Evolutionary conservation across 768 basidiomycete species (phyloP), one percentile per base, ranked within the genome.

Genomic region (Mycena epipterygia): DNA sequence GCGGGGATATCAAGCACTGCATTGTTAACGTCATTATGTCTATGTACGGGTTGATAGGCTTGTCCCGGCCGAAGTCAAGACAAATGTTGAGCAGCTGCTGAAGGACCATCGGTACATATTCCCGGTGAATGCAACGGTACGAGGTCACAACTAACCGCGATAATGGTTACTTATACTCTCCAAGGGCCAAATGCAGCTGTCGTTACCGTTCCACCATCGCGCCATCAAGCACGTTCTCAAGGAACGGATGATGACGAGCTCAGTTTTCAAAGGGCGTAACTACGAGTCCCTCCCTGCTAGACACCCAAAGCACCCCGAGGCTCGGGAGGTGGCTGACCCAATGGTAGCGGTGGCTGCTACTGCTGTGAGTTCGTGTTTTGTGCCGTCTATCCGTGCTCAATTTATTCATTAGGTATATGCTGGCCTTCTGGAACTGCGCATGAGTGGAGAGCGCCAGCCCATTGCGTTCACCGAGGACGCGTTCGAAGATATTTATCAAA

Each of bases 81-180:
- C 27, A 9, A 55, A 35, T 14, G 25, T 66, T 32, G 64, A 66
- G 56, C 37, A 52, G 41, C 41, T 61, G 6, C 59, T 61, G 6
- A 58, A 58, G 39, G 57, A 58, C 23, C 57, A 58, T n/a, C 62
- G 51, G 25, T 64, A 64, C 41, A 64, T 64, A 8, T 64, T 64
- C 16, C 63, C 52, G 5, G 32, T 30, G 4, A 42, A 63, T 29
- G 37, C 61, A 49, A 63, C 49, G 33, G 61, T 63, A n/a, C 25
- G n/a, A n/a, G n/a, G n/a, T n/a, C n/a, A n/a, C n/a, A n/a, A n/a
- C n/a, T n/a, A n/a, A n/a, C n/a, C n/a, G n/a, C n/a, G n/a, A n/a
- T n/a, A n/a, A n/a, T n/a, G n/a, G n/a, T n/a, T n/a, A n/a, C n/a
- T n/a, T n/a, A n/a, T n/a, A n/a, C n/a, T n/a, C n/a, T n/a, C n/a